Conservation (phyloP, 257 asterid genomes). For the Hygrophila difformis region DNA sequence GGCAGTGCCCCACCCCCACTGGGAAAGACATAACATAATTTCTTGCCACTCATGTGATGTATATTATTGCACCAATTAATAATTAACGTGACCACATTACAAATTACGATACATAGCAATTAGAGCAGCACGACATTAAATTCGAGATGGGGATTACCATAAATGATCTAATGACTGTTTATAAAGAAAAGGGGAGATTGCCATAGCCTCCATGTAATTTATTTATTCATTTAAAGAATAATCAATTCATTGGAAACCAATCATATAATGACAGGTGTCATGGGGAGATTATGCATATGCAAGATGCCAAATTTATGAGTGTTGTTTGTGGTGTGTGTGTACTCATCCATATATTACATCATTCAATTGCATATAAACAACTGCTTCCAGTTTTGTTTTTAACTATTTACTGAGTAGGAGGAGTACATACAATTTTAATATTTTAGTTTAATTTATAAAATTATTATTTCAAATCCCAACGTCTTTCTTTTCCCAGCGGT, state of each 20-base stretch:
- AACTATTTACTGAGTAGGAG: too few species aligned
- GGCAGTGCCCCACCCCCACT: too few species aligned
- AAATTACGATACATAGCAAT: too few species aligned
- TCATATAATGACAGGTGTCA: not conserved
- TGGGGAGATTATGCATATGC: too few species aligned
- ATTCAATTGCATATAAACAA: conserved; percentile 41
- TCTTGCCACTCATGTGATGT: too few species aligned
- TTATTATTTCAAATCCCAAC: conserved; percentile 34
- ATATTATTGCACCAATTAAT: too few species aligned
- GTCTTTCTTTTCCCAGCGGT: conserved; percentile 37
- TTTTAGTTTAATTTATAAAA: not conserved
- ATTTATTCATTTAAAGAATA: conserved; percentile 15
- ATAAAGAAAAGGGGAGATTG: not conserved
- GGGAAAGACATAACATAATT: too few species aligned
- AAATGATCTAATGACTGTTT: too few species aligned
- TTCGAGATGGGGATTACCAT: too few species aligned
- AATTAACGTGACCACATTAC: too few species aligned
- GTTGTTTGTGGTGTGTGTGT: conserved; percentile 21
- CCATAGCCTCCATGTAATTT: not conserved
- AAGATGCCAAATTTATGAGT: not conserved
- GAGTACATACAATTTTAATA: too few species aligned
- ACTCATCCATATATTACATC: conserved; percentile 20
- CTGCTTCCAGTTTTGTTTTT: conserved; percentile 15
- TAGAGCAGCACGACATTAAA: too few species aligned
- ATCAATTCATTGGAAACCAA: conserved; percentile 11